phyloP scores from a whole-genome alignment of 169 alveolate genomes.

The Plasmodium inui region DNA sequence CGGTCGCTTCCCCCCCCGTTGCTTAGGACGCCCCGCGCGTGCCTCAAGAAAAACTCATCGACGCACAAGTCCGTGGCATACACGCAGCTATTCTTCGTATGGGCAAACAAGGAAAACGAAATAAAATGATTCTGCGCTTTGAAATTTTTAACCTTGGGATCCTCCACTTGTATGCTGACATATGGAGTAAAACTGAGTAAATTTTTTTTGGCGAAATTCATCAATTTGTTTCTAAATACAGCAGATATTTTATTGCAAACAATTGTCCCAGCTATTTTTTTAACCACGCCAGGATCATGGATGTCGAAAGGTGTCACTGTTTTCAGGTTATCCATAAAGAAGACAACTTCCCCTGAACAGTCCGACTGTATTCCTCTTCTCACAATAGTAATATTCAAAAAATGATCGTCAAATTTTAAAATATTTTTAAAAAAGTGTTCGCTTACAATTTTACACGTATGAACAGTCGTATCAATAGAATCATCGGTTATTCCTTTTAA shows the following conservation, averaged over 20 bases:
- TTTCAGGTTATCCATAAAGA: slow-evolving; percentile 64
- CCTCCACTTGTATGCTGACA: slow-evolving; percentile 30
- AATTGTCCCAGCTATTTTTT: slow-evolving; percentile 60
- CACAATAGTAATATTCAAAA: slow-evolving; percentile 55
- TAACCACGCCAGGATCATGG: slow-evolving; percentile 48
- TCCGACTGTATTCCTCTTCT: slow-evolving; percentile 60
- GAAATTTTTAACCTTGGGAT: neutral
- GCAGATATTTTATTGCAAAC: slow-evolving; percentile 28
- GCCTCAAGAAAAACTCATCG: slow-evolving; percentile 10
- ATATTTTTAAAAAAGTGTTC: slow-evolving; percentile 68
- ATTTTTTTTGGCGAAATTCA: slow-evolving; percentile 57
- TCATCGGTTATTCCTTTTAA: slow-evolving; percentile 76
- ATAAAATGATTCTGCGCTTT: slow-evolving; percentile 36
- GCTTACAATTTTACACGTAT: slow-evolving; percentile 65
- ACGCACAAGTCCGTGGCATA: slow-evolving; percentile 59
- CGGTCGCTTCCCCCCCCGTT: too few species aligned
- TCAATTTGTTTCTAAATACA: slow-evolving; percentile 62
- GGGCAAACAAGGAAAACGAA: slow-evolving; percentile 70
- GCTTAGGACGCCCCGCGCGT: neutral
- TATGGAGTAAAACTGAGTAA: slow-evolving; percentile 55
- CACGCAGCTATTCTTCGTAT: slow-evolving; percentile 50
- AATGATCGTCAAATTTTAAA: slow-evolving; percentile 46
- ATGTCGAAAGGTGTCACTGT: slow-evolving; percentile 54
- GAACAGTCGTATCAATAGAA: slow-evolving; percentile 36
- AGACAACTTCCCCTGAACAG: slow-evolving; percentile 62